Conservation (phyloP, 164 flowering plant species). For the Euptelea pleiosperma region DNA sequence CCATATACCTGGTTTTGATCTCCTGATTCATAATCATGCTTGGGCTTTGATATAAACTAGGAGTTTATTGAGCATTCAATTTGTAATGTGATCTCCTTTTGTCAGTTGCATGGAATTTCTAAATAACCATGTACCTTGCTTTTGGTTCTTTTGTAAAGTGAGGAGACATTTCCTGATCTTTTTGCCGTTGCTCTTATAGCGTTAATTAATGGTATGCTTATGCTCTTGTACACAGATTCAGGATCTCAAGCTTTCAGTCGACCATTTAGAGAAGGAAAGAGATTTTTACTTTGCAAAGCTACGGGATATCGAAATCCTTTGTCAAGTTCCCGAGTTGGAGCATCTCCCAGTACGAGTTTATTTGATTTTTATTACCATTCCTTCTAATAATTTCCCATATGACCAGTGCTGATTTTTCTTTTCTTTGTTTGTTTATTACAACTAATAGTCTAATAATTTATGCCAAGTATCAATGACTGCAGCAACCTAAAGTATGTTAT, state of each 20-base stretch:
- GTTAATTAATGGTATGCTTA: neutral
- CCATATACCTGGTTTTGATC: too few species aligned
- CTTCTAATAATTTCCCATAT: neutral
- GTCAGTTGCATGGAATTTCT: too few species aligned
- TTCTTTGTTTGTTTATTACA: neutral
- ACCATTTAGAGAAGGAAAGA: slow-evolving; percentile 76
- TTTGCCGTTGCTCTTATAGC: neutral
- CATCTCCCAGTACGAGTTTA: slow-evolving; percentile 53
- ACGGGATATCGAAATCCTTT: slow-evolving; percentile 81
- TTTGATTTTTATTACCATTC: neutral
- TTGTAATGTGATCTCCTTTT: too few species aligned
- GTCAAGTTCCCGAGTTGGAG: slow-evolving; percentile 70
- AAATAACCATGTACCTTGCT: neutral
- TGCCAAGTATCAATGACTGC: too few species aligned
- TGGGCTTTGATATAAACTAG: too few species aligned
- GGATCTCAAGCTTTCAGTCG: slow-evolving; percentile 72
- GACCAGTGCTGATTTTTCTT: neutral
- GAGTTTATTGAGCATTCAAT: too few species aligned
- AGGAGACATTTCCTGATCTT: neutral
- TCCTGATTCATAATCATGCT: too few species aligned
- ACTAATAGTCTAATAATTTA: neutral
- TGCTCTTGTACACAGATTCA: slow-evolving; percentile 38
- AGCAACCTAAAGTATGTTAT: too few species aligned
- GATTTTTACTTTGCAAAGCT: slow-evolving; percentile 85
- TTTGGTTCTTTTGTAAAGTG: neutral